Evolutionary conservation across 1,139 yeast genomes (phyloP).

Genomic region (Trichomonascaceae sp.): DNA sequence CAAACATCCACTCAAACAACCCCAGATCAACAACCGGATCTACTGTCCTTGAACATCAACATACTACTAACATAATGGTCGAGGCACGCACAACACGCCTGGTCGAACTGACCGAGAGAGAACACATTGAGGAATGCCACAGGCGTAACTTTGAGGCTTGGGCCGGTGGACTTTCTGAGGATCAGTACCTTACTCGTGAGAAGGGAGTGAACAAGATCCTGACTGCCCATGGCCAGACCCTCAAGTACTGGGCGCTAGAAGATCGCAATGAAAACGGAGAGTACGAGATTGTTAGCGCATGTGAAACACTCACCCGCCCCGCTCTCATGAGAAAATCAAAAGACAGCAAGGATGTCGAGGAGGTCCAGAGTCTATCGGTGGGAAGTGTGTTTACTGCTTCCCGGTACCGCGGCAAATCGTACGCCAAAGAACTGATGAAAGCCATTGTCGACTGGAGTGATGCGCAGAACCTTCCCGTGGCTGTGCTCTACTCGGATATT

Average conservation of each 20-base stretch:
- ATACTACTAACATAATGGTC: not conserved
- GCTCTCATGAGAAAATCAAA: conserved; percentile 26
- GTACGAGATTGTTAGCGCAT: conserved; percentile 30
- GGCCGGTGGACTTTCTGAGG: conserved; percentile 26
- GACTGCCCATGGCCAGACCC: conserved; percentile 9
- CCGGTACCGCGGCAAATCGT: conserved; percentile 49
- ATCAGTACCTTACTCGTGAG: conserved; percentile 21
- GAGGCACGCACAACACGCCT: conserved; percentile 4
- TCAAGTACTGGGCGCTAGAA: conserved; percentile 21
- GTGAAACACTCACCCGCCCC: conserved; percentile 35
- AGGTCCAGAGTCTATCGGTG: conserved; percentile 37
- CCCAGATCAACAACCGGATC: too few species aligned
- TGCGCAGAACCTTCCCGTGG: conserved; percentile 26
- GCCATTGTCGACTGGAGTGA: conserved; percentile 13
- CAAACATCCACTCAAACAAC: too few species aligned
- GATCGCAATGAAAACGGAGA: conserved; percentile 7
- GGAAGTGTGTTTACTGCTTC: conserved; percentile 56
- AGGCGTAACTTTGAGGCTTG: conserved; percentile 38
- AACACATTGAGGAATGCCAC: conserved; percentile 36
- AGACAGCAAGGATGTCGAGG: conserved; percentile 15
- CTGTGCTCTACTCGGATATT: conserved; percentile 56
- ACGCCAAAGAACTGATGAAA: conserved; percentile 44
- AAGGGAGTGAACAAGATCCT: conserved; percentile 12
- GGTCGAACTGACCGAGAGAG: conserved; percentile 25
- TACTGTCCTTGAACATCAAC: too few species aligned